Base-by-base conservation (phyloP, 257 asterid species). In the Salvia rosmarinus region DNA sequence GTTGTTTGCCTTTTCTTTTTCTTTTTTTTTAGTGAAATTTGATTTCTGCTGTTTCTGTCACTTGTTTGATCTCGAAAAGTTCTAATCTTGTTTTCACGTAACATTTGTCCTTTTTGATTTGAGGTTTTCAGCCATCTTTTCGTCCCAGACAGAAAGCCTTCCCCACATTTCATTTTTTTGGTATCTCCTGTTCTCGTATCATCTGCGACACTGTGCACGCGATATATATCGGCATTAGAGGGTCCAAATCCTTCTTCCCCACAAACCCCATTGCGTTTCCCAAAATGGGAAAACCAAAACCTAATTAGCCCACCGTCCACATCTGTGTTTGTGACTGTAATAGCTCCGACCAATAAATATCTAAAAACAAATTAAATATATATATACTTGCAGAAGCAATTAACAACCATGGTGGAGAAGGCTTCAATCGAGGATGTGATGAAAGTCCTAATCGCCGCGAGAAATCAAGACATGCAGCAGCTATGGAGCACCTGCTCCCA, bases 391-490 rank as follows among this genome's bases (percentile, higher is more conserved):
- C 90, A 90, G 97, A 90, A 90, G 71, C 97, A 91, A 74, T 80
- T 91, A 75, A 79, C 79, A 4, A 83, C 71, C 81, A 89, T 91
- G 88, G 97, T 91, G 40, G 97, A 87, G 82, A 91, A 91, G 66
- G 93, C 97, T 1, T 89, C 96, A 42, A 89, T 91, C 44, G 96
- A 91, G 39, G 97, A 91, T 73, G 97, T 91, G 9, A 91, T 91
- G 97, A 91, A 90, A 68, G 97, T 89, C 7, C 71, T 91, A 57
- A 85, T 87, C 44, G 93, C 96, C 11, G 90, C 97, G 74, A 87
- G 96, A 73, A 91, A 87, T 65, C 96, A 87, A 82, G 97, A 89
- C 64, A 80, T 89, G 90, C 92, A 87, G 5, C 95, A 89, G 54
- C 69, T 91, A 4, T 91, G 93, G 91, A 82, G 82, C 40, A 91